Percentiles rank a stretch among this genome's conserved stretches.
Conservation (phyloP, 345 rosid genomes). For the Eucalyptus shirleyi region DNA sequence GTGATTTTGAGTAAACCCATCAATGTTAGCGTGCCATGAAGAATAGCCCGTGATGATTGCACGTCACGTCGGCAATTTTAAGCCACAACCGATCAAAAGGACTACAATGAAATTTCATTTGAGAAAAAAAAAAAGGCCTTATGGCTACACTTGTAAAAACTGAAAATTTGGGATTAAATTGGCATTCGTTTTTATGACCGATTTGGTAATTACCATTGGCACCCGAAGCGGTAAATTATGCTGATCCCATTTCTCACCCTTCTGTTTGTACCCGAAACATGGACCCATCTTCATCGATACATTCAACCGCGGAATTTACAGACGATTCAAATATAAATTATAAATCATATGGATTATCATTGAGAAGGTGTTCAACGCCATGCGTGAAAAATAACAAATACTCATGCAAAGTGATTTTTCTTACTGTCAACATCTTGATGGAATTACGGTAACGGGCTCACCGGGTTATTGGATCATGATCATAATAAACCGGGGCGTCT, state of each 20-base stretch:
- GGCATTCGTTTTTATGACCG: rapidly evolving
- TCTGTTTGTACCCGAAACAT: no score
- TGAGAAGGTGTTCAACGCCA: no score
- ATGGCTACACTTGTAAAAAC: not conserved
- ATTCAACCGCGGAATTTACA: rapidly evolving
- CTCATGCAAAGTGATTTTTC: not conserved
- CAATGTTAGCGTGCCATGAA: rapidly evolving
- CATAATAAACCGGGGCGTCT: rapidly evolving
- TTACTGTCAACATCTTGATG: rapidly evolving
- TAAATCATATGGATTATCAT: no score
- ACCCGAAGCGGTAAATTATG: not conserved
- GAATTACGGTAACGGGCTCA: rapidly evolving
- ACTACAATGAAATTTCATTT: rapidly evolving
- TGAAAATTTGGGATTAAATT: rapidly evolving
- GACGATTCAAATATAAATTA: no score
- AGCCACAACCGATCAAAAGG: rapidly evolving
- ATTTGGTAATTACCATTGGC: not conserved
- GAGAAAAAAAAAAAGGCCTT: rapidly evolving
- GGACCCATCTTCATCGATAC: no score
- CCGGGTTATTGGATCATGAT: rapidly evolving
- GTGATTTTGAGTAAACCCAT: rapidly evolving
- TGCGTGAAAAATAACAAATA: not conserved
- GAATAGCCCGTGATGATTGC: rapidly evolving
- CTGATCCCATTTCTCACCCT: not conserved
- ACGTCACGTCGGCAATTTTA: rapidly evolving